These are phyloP conservation scores for Lasiodiplodia citricola DNA, from an alignment of 2,329 filamentous ascomycete genomes.

Conservation along the genomic window DNA sequence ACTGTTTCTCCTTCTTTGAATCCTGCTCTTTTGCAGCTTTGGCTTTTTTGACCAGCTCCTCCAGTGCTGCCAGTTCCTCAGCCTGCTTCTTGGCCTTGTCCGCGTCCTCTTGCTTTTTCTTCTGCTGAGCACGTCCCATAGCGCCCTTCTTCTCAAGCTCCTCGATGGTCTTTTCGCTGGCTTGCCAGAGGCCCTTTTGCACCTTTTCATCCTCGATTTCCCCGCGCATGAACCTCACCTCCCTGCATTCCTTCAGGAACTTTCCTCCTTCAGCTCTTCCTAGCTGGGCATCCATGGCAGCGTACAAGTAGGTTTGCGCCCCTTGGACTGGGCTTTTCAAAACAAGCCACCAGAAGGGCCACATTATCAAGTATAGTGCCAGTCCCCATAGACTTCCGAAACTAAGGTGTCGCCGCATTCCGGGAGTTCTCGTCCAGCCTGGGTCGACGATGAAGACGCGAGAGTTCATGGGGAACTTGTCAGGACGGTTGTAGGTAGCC, in stretches of 20 bases:
- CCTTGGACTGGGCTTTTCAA: conserved; percentile 84
- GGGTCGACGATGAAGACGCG: conserved; percentile 88
- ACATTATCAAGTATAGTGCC: conserved; percentile 75
- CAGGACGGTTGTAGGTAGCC: conserved; percentile 80
- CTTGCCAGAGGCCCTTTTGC: conserved; percentile 87
- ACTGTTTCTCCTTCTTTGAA: conserved; percentile 27
- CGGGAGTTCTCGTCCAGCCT: conserved; percentile 81
- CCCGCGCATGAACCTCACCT: conserved; percentile 71
- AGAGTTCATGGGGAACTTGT: conserved; percentile 80
- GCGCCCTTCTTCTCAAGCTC: conserved; percentile 81
- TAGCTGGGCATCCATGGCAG: conserved; percentile 79
- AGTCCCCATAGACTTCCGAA: conserved; percentile 83
- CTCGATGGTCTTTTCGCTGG: conserved; percentile 84
- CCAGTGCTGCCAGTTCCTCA: conserved; percentile 33
- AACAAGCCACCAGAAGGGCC: conserved; percentile 83
- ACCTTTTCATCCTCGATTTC: conserved; percentile 80
- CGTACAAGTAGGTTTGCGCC: conserved; percentile 84
- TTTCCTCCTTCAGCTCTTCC: conserved; percentile 70
- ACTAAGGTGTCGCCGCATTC: conserved; percentile 85
- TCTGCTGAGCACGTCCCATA: conserved; percentile 61
- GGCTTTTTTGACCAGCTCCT: conserved; percentile 27
- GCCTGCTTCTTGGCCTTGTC: conserved; percentile 43
- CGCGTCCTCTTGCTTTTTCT: conserved; percentile 54
- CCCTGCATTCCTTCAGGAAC: conserved; percentile 86
- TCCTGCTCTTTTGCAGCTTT: conserved; percentile 26